Evolutionary conservation across 2,329 filamentous ascomycete species (phyloP).

Genomic region (Sodiomyces alkalinus): DNA sequence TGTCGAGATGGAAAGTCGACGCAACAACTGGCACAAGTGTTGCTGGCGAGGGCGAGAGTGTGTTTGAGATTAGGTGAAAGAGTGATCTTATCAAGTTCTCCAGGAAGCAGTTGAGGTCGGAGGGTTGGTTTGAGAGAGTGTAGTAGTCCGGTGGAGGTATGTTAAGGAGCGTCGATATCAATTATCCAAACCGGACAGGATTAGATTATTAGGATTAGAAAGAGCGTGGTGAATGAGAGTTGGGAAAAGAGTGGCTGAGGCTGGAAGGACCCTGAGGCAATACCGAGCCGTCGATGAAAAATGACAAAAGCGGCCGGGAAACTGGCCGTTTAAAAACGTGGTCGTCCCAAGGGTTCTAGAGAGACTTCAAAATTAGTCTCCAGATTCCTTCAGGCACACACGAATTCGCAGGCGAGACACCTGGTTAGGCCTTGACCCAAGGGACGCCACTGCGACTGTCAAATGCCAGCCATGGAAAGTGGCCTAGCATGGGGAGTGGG

Average conservation of each 20-base stretch:
- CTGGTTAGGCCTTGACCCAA: slow-evolving; percentile 6
- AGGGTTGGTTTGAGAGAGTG: slow-evolving; percentile 4
- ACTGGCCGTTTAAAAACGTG: slow-evolving; percentile 29
- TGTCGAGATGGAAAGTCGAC: slow-evolving; percentile 9
- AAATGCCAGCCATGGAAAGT: no score
- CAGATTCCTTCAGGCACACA: slow-evolving; percentile 1
- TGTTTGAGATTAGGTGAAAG: slow-evolving; percentile 24
- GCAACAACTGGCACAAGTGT: no score
- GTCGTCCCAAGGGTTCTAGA: slow-evolving; percentile 28
- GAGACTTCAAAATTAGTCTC: slow-evolving; percentile 17
- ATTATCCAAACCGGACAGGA: slow-evolving; percentile 7
- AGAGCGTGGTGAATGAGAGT: slow-evolving; percentile 12
- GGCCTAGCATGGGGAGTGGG: slow-evolving; percentile 8
- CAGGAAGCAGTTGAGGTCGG: slow-evolving; percentile 9
- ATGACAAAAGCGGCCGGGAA: slow-evolving; percentile 24
- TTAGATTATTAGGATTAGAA: slow-evolving; percentile 12
- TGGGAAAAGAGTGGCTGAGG: slow-evolving; percentile 42
- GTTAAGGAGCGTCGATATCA: slow-evolving; percentile 5
- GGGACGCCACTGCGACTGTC: no score
- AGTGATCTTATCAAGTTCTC: slow-evolving; percentile 15
- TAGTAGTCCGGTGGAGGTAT: slow-evolving; percentile 3
- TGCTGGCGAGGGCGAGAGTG: slow-evolving; percentile 13
- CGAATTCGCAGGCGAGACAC: slow-evolving; percentile 2
- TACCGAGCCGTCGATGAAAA: slow-evolving; percentile 16
- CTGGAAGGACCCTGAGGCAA: slow-evolving; percentile 29